phyloP scores from a whole-genome alignment of 139 green algal genomes.

The Tetraselmis chui region DNA sequence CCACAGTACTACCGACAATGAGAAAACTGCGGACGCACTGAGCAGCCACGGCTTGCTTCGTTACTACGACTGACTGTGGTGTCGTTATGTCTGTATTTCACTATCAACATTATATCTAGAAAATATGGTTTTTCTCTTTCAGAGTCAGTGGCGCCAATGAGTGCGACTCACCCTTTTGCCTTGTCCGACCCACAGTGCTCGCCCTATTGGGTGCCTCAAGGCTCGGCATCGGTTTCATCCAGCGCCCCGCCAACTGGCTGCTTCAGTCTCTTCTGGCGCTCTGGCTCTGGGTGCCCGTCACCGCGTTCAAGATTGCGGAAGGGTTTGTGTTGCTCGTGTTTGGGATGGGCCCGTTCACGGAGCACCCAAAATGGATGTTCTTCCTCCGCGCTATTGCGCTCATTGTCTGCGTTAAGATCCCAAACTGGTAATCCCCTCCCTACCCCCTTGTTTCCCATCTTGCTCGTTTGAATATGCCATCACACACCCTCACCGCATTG shows the following conservation, averaged over 20 bases:
- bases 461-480: no score
- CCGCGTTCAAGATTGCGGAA: not conserved
- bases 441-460: not conserved
- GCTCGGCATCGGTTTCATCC: not conserved
- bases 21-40: no score
- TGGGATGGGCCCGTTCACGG: not conserved
- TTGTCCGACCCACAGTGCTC: not conserved
- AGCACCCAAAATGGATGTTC: not conserved
- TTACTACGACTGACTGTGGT: no score
- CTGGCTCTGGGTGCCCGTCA: not conserved
- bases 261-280: not conserved
- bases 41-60: no score
- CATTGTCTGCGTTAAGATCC: not conserved
- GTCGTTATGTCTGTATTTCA: no score
- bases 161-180: no score
- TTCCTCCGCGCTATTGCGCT: not conserved
- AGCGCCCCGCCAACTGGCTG: not conserved
- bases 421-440: not conserved
- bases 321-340: not conserved
- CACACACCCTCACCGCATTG: no score
- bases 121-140: no score
- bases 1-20: no score
- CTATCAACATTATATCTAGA: no score
- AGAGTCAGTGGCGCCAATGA: no score
- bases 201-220: not conserved